These are phyloP conservation scores for Ophiorrhiza pumila DNA, from an alignment of 257 asterid species.

Conservation along the genomic window DNA sequence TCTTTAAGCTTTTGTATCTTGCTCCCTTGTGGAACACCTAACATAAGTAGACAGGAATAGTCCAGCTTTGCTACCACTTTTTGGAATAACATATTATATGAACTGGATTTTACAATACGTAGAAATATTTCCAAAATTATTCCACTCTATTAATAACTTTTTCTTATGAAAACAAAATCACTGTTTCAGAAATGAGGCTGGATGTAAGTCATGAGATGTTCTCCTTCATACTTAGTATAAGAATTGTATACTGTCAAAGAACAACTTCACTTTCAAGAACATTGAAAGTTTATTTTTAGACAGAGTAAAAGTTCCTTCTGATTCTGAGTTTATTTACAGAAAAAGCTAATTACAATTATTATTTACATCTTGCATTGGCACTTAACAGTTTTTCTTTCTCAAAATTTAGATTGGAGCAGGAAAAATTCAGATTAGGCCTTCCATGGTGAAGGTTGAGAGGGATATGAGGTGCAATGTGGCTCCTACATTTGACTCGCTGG, in stretches of 20 bases:
- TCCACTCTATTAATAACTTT: background rate
- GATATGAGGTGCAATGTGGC: conserved; percentile 29
- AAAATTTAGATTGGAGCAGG: conserved; percentile 47
- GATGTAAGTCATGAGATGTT: background rate
- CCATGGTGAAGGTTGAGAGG: conserved; percentile 76
- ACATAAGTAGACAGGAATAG: background rate
- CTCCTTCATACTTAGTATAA: background rate
- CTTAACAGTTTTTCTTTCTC: background rate
- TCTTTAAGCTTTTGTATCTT: background rate
- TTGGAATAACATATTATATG: too few species aligned
- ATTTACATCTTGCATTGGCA: conserved; percentile 9
- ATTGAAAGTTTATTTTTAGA: background rate
- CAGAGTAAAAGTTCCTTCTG: background rate
- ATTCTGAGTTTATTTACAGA: background rate
- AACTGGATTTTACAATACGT: background rate
- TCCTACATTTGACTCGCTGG: conserved; percentile 55
- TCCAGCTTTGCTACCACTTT: too few species aligned
- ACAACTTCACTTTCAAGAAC: background rate
- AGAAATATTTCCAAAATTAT: background rate
- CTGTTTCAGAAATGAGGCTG: background rate
- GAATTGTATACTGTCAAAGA: background rate
- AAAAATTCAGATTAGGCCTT: conserved; percentile 71
- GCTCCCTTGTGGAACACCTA: background rate
- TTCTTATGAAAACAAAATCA: background rate
- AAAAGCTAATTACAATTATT: background rate